Evolutionary conservation across 2,329 filamentous ascomycete species (phyloP).

Genomic region (Colletotrichum sp.): DNA sequence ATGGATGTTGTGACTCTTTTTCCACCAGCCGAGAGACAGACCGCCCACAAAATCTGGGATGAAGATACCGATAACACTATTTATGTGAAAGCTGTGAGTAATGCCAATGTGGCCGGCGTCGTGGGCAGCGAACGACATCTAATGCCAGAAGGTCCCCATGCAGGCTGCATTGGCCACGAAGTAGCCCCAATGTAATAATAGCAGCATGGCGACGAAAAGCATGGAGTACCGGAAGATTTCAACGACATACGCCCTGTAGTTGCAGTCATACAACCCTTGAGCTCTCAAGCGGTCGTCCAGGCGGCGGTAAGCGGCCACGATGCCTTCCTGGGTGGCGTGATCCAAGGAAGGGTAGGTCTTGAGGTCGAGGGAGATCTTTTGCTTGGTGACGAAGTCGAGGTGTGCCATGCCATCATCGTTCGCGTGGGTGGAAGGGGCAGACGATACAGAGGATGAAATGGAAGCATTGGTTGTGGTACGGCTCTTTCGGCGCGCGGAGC

Average conservation of each 20-base stretch:
- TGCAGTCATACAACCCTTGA: conserved; percentile 83
- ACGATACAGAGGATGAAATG: conserved; percentile 50
- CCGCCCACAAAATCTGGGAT: conserved; percentile 91
- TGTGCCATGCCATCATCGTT: conserved; percentile 57
- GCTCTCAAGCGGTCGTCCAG: conserved; percentile 74
- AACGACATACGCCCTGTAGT: conserved; percentile 78
- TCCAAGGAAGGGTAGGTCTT: conserved; percentile 84
- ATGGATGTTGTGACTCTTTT: conserved; percentile 93
- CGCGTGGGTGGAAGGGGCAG: conserved; percentile 57
- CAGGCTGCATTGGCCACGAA: conserved; percentile 74
- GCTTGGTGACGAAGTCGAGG: conserved; percentile 73
- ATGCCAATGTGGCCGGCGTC: conserved; percentile 98
- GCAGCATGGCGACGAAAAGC: conserved; percentile 67
- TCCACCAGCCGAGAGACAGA: conserved; percentile 95
- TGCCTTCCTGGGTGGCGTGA: conserved; percentile 71
- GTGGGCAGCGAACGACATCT: conserved; percentile 91
- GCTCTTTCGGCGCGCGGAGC: conserved; percentile 52
- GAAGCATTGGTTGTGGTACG: background rate
- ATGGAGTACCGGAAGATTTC: conserved; percentile 76
- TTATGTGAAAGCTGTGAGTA: conserved; percentile 84
- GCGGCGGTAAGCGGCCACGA: conserved; percentile 82
- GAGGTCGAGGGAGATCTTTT: conserved; percentile 77
- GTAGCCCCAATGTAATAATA: conserved; percentile 67
- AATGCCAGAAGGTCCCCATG: conserved; percentile 89
- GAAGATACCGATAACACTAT: conserved; percentile 86